These are phyloP conservation scores for Xylariomycetidae sp. DNA, from an alignment of 2,329 filamentous ascomycete species.

Conservation along the genomic window DNA sequence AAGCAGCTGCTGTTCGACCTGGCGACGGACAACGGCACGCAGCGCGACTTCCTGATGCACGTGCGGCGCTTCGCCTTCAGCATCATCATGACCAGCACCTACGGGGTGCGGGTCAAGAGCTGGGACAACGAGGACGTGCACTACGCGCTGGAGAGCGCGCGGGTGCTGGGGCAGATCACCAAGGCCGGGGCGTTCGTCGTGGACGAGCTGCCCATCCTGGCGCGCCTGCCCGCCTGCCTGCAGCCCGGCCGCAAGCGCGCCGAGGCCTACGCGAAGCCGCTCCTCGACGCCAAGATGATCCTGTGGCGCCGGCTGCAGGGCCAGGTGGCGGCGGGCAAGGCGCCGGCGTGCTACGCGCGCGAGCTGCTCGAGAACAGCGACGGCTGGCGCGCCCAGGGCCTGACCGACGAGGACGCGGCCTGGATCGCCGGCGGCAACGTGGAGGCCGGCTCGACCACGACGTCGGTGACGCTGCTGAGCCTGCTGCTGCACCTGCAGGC, in stretches of 20 bases:
- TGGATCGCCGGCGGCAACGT: slow-evolving; percentile 23
- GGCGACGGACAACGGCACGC: slow-evolving; percentile 24
- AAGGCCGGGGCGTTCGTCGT: slow-evolving; percentile 20
- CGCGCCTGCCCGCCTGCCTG: slow-evolving; percentile 15
- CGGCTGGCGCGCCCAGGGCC: slow-evolving; percentile 16
- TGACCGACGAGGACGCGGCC: slow-evolving; percentile 18
- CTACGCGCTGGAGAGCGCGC: slow-evolving; percentile 6
- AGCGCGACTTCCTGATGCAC: slow-evolving; percentile 23
- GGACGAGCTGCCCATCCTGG: slow-evolving; percentile 20
- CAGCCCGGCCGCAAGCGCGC: slow-evolving; percentile 18
- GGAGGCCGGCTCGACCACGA: slow-evolving; percentile 34
- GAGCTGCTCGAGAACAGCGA: slow-evolving; percentile 15
- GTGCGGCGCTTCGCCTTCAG: slow-evolving; percentile 24
- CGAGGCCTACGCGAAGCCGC: slow-evolving; percentile 5
- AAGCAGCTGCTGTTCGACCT: slow-evolving; percentile 38
- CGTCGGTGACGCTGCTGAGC: slow-evolving; percentile 28
- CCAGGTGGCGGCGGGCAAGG: slow-evolving; percentile 11
- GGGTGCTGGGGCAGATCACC: slow-evolving; percentile 14
- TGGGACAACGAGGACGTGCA: slow-evolving; percentile 17
- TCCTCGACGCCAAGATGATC: slow-evolving; percentile 16
- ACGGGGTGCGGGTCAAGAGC: slow-evolving; percentile 18
- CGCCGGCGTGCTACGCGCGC: slow-evolving; percentile 17
- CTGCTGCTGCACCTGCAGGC: slow-evolving; percentile 17
- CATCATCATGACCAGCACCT: slow-evolving; percentile 24
- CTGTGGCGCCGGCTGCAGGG: slow-evolving; percentile 19